Evolutionary conservation across 2,329 filamentous ascomycete genomes (phyloP), one percentile per base, ranked within the genome.

Genomic region (Fusarium ambrosium): DNA sequence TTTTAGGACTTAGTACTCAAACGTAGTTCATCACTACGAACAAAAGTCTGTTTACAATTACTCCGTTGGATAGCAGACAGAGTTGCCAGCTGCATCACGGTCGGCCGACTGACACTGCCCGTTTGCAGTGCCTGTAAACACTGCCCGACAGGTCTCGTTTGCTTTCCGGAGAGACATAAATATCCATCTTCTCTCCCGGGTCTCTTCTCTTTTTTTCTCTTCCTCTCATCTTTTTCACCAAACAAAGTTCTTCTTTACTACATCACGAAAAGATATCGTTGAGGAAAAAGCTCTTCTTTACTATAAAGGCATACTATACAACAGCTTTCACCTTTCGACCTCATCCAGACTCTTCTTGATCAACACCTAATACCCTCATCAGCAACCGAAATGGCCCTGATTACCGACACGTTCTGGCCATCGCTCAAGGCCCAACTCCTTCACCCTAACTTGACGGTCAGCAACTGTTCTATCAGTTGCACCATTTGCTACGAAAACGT

Each of bases 371-470:
- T 4, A 37, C 36, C 36, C 36, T 37, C 8, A 2, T 37, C 16
- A 6, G 2, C 36, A 2, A 37, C 16, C 0, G 1, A 8, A 37
- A 37, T 37, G 36, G 2, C 36, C 8, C 4, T 8, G 1, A 37
- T 37, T 4, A 37, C 36, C 36, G 36, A 37, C 16, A 37, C 36
- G 1, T 37, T 37, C 8, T 37, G 36, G 36, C 36, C 36, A 9
- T 8, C 36, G 7, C 36, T 37, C 3, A 37, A 18, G 36, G 36
- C 36, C 2, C 36, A 18, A 18, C 36, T 37, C 3, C 16, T 37
- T 1, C 1, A 4, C 2, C 16, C 16, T 0, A 8, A 37, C 4
- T 18, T 7, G 3, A 37, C 36, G 2, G 18, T 18, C 7, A 8
- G 6, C 6, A 3, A 37, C 14, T 37, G 36, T 16, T 16, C 16